Conservation (phyloP, 179 eudicot genomes). For the Gypsophila paniculata region DNA sequence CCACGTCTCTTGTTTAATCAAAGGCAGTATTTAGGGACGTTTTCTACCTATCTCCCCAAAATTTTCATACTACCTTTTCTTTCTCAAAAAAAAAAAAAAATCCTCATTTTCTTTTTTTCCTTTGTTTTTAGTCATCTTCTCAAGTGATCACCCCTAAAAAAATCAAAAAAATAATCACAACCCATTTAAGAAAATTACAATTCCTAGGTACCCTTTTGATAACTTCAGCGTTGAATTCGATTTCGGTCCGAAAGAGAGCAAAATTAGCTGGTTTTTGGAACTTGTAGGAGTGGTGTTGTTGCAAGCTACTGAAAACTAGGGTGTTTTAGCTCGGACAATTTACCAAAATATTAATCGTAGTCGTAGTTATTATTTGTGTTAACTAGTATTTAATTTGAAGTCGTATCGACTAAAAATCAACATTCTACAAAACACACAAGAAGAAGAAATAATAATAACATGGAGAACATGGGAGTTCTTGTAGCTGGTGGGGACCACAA, state of each 20-base stretch:
- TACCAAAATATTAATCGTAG: too few relatives aligned
- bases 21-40: conserved; percentile 35
- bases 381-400: too few relatives aligned
- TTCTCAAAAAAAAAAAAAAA: conserved; percentile 12
- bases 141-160: neutral
- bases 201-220: conserved; percentile 20
- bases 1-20: conserved; percentile 34
- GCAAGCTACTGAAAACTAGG: conserved; percentile 26
- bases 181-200: conserved; percentile 20
- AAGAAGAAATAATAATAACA: conserved; percentile 5
- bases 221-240: conserved; percentile 21
- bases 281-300: conserved; percentile 21
- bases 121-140: neutral
- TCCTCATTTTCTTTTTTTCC: conserved; percentile 2
- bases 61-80: conserved; percentile 29
- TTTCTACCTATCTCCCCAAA: conserved; percentile 22
- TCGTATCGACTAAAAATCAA: too few relatives aligned
- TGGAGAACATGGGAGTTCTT: conserved; percentile 34
- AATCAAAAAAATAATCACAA: neutral
- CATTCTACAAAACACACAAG: too few relatives aligned
- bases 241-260: neutral
- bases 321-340: conserved; percentile 10
- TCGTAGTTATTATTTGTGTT: too few relatives aligned
- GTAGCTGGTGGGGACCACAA: conserved; percentile 23
- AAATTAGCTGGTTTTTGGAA: conserved; percentile 27